Evolutionary conservation across 129 eudicot species (phyloP), one percentile per base, ranked within the genome.

Genomic region (carrot (Daucus carota)): DNA sequence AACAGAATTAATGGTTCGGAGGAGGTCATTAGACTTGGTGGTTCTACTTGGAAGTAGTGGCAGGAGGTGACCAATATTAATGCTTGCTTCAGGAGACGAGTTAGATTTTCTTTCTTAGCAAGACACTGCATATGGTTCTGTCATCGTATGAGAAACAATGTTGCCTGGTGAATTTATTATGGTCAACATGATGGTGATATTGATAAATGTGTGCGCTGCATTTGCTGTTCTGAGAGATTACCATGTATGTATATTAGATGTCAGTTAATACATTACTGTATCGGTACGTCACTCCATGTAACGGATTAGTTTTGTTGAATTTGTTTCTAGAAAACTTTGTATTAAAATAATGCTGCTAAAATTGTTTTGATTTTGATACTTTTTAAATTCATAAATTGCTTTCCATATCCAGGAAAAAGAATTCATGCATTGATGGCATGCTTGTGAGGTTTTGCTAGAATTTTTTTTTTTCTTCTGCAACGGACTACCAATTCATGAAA

Each of bases 1-100:
- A 77, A 43, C 63, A 81, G 87, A 83, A 81, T 79, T 65, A 86
- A 84, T 40, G 85, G 97, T 40, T 85, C 87, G 4, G 97, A 93
- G 77, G 97, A 90, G 84, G 97, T 93, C 44, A 88, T 93, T 62
- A 85, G 98, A 41, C 94, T 93, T 4, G 98, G 98, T 77, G 97
- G 96, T 57, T 87, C 97, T 11, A 76, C 88, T 13, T 93, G 98
- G 96, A 90, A 86, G 85, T 90, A 79, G 72, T 77, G 40, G 12
- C 8, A 38, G 26, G 74, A n/a, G 22, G 54, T n/a, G 45, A 26
- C 29, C 45, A 26, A 4, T 20, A 2, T 41, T n/a, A n/a, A 43
- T 71, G 40, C 74, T 71, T 22, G 47, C 31, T 15, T 72, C 57
- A 42, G 57, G 40, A 6, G 11, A 70, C 62, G n/a, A 8, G 16